Conservation (phyloP, 2,329 filamentous ascomycete genomes). For the Colletotrichum coccodes region DNA sequence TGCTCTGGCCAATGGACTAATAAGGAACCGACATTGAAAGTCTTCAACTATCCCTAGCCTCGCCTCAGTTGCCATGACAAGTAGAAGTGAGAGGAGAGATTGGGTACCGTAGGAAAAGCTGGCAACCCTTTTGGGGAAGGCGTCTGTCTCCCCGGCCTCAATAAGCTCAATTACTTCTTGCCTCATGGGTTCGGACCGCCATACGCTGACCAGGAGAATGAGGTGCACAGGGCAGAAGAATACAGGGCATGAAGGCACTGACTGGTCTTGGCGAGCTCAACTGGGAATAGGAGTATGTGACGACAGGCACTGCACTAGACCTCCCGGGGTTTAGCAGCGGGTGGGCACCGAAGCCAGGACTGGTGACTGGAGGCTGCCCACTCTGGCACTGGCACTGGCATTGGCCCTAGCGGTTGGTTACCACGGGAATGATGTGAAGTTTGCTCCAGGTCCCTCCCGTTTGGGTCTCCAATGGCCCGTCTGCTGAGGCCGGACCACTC, state of each 20-base stretch:
- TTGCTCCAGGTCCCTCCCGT: background rate
- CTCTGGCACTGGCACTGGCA: background rate
- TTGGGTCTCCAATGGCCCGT: background rate
- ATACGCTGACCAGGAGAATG: background rate
- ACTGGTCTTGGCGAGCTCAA: background rate
- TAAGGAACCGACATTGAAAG: background rate
- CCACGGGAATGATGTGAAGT: constrained; percentile 23
- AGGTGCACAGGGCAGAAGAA: background rate
- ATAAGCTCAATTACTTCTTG: background rate
- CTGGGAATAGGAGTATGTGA: background rate
- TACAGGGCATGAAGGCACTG: background rate
- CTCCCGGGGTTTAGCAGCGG: background rate
- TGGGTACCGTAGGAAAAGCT: background rate
- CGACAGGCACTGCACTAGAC: background rate
- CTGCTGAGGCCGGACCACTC: constrained; percentile 1
- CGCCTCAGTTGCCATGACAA: constrained; percentile 3
- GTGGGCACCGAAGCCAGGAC: background rate
- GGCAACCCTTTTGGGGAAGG: background rate
- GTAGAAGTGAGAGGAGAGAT: background rate
- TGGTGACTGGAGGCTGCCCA: background rate
- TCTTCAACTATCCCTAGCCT: background rate
- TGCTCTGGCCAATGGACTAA: no score
- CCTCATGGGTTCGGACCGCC: background rate
- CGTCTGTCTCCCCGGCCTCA: background rate
- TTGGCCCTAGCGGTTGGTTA: constrained; percentile 17